Evolutionary conservation across 2,329 filamentous ascomycete species (phyloP), one percentile per base, ranked within the genome.

Genomic region (Ophiostoma quercus): DNA sequence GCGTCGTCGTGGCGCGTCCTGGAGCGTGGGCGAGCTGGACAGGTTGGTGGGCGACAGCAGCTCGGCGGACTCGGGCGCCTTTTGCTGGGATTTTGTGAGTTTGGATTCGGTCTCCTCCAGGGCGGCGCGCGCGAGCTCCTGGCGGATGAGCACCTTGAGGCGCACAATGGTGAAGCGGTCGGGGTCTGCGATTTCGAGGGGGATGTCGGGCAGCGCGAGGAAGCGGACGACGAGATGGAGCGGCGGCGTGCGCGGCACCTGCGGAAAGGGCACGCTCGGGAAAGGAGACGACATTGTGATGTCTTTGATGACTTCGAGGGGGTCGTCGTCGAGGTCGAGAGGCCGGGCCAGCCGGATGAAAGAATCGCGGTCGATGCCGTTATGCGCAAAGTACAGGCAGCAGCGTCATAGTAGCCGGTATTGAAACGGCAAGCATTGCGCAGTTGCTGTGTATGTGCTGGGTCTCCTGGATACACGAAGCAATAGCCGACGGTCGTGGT

Each of bases 191-290:
- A 98, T 87, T 75, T 92, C 88, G 71, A 98, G 86, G 57, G 90
- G 85, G 54, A 97, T 86, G 78, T 98, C 95, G 19, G 92, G 90
- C 70, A 94, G 85, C 0, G 92, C 89, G 71, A 90, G 92, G 85
- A 99, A 98, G 79, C 94, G 93, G 78, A 98, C 89, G 51, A 92
- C 94, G 65, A 98, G 84, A 76, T 90, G 88, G 70, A 97, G 84
- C 43, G 84, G 84, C 14, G 66, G 51, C 11, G n/a, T 43, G 14
- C 32, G 66, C 6, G 69, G 11, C 22, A 22, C n/a, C 37, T 32
- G 66, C 11, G 68, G 69, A 12, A 12, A 67, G 14, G 67, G 39
- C n/a, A 37, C 29, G 63, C 32, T 47, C 60, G 51, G 69, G 37
- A 66, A 39, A 19, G 57, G 25, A 32, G 57, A 62, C 57, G 25